Percentiles rank a stretch among this genome's conserved stretches.
Conservation (phyloP, 257 asterid genomes). For the Anisodus acutangulus region DNA sequence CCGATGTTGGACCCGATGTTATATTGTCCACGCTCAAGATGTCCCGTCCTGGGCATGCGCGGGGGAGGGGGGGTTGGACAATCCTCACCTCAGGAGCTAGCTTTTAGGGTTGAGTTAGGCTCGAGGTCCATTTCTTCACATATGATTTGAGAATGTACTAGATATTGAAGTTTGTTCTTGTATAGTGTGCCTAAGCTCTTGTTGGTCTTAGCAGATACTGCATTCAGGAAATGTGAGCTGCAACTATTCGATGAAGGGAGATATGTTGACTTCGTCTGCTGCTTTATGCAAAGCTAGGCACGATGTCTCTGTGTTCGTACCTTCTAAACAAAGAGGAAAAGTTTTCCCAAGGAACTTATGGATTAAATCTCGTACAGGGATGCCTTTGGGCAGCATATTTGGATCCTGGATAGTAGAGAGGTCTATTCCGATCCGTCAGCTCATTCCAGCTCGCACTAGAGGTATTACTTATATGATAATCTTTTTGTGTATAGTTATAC, state of each 20-base stretch:
- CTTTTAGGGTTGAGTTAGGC: neutral
- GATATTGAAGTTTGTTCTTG: conserved; percentile 29
- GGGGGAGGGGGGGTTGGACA: neutral
- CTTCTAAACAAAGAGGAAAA: conserved; percentile 52
- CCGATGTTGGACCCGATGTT: neutral
- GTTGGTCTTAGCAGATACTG: conserved; percentile 44
- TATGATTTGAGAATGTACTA: conserved; percentile 24
- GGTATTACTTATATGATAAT: conserved; percentile 54
- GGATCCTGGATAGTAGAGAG: conserved; percentile 48
- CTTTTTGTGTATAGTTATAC: neutral
- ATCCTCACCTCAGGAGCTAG: neutral
- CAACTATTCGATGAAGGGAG: conserved; percentile 54
- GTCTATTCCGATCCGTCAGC: conserved; percentile 33
- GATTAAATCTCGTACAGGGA: conserved; percentile 48
- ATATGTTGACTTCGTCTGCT: conserved; percentile 75
- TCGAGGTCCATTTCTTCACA: neutral
- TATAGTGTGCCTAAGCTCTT: neutral
- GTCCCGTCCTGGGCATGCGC: neutral
- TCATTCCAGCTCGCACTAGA: conserved; percentile 47
- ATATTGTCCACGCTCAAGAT: neutral
- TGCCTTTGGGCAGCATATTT: conserved; percentile 44
- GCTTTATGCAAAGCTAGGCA: conserved; percentile 55
- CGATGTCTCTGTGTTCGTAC: conserved; percentile 52
- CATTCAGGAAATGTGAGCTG: conserved; percentile 45
- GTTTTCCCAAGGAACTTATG: conserved; percentile 35